A percentile compares a stretch with the other conserved stretches of the same genome.
Evolutionary conservation across 2,329 filamentous ascomycete genomes (phyloP).

Genomic region (Apiospora rasikravindrae): DNA sequence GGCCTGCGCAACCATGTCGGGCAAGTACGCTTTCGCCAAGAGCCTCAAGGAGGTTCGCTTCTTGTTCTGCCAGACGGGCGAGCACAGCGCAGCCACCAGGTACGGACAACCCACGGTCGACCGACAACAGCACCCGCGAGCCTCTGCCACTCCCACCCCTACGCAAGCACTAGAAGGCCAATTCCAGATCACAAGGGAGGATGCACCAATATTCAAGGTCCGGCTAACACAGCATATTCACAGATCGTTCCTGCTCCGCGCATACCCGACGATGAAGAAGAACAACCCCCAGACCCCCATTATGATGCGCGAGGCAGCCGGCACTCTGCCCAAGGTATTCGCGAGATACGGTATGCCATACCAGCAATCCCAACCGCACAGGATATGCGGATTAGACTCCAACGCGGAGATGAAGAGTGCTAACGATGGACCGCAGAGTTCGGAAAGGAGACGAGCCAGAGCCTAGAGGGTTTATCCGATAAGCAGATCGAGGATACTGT

Average conservation of each 20-base stretch:
- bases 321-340: slow-evolving; percentile 84
- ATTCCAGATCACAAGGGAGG: background rate
- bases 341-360: slow-evolving; percentile 81
- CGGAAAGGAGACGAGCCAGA: slow-evolving; percentile 61
- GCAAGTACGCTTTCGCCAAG: slow-evolving; percentile 90
- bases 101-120: slow-evolving; percentile 48
- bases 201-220: background rate
- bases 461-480: slow-evolving; percentile 62
- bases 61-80: slow-evolving; percentile 92
- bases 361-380: background rate
- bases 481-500: slow-evolving; percentile 67
- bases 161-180: background rate
- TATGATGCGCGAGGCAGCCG: slow-evolving; percentile 88
- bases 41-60: slow-evolving; percentile 95
- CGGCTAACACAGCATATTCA: background rate
- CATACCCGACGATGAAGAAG: slow-evolving; percentile 99
- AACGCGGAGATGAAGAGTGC: slow-evolving; percentile 18
- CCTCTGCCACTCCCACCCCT: background rate
- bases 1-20: slow-evolving; percentile 66
- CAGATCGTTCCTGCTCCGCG: slow-evolving; percentile 87
- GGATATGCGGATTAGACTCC: background rate
- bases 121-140: background rate
- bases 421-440: slow-evolving; percentile 48
- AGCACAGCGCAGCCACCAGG: slow-evolving; percentile 89
- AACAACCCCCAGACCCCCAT: slow-evolving; percentile 95